Evolutionary conservation across 805 yeast genomes (phyloP).

Genomic region (Wickerhamiella sorbophila): DNA sequence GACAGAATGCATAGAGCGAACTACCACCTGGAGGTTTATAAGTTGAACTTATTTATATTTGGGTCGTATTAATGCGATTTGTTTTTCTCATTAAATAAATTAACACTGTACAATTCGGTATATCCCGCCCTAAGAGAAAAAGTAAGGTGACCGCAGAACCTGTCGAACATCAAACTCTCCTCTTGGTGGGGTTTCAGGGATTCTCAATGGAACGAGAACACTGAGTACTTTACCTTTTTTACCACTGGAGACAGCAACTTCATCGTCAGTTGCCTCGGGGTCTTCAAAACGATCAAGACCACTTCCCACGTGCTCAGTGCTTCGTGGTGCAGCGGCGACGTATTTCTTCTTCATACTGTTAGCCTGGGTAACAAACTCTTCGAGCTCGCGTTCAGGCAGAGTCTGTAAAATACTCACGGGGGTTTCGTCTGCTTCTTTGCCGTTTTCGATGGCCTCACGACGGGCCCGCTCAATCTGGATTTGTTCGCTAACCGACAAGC

Average conservation of each 20-base stretch:
- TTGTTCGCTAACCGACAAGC: constrained; percentile 57
- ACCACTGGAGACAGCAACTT: constrained; percentile 21
- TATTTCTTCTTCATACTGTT: constrained; percentile 7
- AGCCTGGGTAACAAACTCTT: constrained; percentile 21
- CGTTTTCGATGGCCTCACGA: constrained; percentile 35
- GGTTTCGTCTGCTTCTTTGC: constrained; percentile 34
- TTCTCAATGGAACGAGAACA: constrained; percentile 49
- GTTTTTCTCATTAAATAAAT: constrained; percentile 2
- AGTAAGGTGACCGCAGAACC: constrained; percentile 62
- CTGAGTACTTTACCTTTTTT: constrained; percentile 19
- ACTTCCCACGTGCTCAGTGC: constrained; percentile 24
- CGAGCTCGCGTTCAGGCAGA: constrained; percentile 18
- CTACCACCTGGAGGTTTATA: neutral
- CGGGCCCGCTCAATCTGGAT: constrained; percentile 55
- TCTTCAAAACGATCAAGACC: constrained; percentile 20
- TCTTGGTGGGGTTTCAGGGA: constrained; percentile 61
- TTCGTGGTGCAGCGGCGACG: constrained; percentile 8
- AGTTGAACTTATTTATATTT: neutral
- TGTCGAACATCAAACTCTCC: constrained; percentile 73
- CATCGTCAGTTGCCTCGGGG: constrained; percentile 19
- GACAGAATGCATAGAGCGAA: neutral
- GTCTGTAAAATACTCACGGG: constrained; percentile 41
- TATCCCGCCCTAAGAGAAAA: constrained; percentile 46
- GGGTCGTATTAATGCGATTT: neutral
- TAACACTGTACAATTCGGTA: neutral